phyloP scores from a whole-genome alignment of 2,329 filamentous ascomycete genomes.

The Aspergillus hortae region DNA sequence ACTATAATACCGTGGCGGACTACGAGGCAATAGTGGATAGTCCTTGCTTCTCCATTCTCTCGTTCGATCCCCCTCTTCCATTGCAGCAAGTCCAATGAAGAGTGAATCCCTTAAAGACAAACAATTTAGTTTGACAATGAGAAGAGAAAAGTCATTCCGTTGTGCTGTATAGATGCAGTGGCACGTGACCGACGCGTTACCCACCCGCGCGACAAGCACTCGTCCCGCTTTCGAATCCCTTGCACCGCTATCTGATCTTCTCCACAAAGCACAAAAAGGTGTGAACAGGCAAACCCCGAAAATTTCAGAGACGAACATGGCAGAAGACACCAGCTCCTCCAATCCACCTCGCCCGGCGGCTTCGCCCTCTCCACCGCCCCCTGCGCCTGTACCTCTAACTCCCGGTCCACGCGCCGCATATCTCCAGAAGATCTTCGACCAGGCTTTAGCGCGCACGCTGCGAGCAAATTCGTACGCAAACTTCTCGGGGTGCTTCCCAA shows the following conservation, averaged over 20 bases:
- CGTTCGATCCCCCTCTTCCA: too few species aligned
- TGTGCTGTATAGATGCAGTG: background rate
- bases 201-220: background rate
- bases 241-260: background rate
- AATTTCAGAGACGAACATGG: conserved; percentile 13
- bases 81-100: too few species aligned
- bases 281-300: background rate
- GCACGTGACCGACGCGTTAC: conserved; percentile 24
- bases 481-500: conserved; percentile 63
- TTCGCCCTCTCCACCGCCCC: conserved; percentile 51
- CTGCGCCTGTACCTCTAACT: conserved; percentile 52
- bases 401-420: conserved; percentile 59
- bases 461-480: conserved; percentile 59
- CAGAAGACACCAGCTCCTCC: conserved; percentile 13
- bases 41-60: too few species aligned
- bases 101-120: too few species aligned
- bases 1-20: too few species aligned
- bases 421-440: conserved; percentile 58
- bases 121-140: too few species aligned
- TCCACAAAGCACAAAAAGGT: background rate
- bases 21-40: too few species aligned
- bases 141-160: too few species aligned
- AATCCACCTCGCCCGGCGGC: conserved; percentile 13
- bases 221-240: background rate
- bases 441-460: conserved; percentile 58